A percentile compares a stretch with the other conserved stretches of the same genome.
phyloP scores from a whole-genome alignment of 805 yeast species.

The Torulaspora maleeae region DNA sequence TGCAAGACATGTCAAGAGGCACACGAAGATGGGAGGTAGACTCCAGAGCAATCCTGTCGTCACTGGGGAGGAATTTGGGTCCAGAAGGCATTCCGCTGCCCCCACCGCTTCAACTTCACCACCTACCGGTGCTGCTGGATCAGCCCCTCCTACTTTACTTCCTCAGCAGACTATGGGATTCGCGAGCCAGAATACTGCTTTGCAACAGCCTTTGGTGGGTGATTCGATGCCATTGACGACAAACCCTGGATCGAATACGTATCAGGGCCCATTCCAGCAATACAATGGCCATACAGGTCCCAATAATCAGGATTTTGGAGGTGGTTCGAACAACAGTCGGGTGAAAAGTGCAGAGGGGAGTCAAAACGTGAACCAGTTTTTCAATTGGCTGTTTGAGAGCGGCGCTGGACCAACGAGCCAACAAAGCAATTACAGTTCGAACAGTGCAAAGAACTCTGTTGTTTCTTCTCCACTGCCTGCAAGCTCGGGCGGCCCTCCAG shows the following conservation, averaged over 20 bases:
- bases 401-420: constrained; percentile 3
- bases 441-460: background rate
- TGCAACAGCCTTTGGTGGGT: background rate
- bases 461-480: background rate
- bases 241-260: background rate
- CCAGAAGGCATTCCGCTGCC: constrained; percentile 5
- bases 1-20: constrained; percentile 42
- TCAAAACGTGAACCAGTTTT: constrained; percentile 15
- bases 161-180: constrained; percentile 4
- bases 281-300: background rate
- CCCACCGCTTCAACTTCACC: constrained; percentile 1
- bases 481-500: background rate
- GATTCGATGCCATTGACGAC: background rate
- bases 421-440: background rate
- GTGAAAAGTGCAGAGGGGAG: background rate
- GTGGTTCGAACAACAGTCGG: background rate
- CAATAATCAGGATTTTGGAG: background rate
- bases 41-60: constrained; percentile 4
- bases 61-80: background rate
- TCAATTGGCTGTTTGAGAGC: constrained; percentile 20
- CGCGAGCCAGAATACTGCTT: background rate
- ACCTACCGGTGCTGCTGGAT: constrained; percentile 4
- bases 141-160: constrained; percentile 3
- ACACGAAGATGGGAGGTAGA: constrained; percentile 27
- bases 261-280: background rate